A percentile compares a stretch with the other conserved stretches of the same genome.
These are phyloP conservation scores for Fusarium xyrophilum DNA, from an alignment of 2,329 filamentous ascomycete species.

Conservation along the genomic window DNA sequence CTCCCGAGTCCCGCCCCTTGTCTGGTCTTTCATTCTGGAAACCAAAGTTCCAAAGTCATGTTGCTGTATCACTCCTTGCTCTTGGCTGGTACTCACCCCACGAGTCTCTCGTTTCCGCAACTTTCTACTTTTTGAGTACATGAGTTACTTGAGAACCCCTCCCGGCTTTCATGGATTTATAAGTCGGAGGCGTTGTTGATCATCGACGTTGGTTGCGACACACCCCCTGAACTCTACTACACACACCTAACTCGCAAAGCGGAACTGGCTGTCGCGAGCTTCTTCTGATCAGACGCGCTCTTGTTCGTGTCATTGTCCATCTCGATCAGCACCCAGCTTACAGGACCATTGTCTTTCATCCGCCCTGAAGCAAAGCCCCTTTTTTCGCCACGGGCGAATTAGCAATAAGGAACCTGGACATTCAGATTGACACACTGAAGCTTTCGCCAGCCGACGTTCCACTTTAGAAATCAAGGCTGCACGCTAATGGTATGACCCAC, in stretches of 20 bases:
- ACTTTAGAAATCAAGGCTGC: conserved; percentile 20
- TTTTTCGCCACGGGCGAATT: conserved; percentile 13
- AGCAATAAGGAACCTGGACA: conserved; percentile 11
- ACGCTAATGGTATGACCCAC: conserved; percentile 28
- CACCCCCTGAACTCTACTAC: conserved; percentile 27
- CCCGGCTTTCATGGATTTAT: conserved; percentile 7
- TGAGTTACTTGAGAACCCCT: not conserved
- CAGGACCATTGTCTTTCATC: not conserved
- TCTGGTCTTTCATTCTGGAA: conserved; percentile 15
- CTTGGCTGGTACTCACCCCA: not conserved
- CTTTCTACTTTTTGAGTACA: not conserved
- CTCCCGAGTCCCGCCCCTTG: conserved; percentile 8
- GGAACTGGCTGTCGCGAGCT: conserved; percentile 17
- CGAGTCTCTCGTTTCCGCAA: not conserved
- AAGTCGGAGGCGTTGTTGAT: conserved; percentile 22
- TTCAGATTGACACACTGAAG: conserved; percentile 12
- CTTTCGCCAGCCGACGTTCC: conserved; percentile 13
- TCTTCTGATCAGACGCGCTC: conserved; percentile 26
- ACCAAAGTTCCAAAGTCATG: conserved; percentile 8
- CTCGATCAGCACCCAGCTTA: not conserved
- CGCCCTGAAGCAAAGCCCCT: conserved; percentile 7
- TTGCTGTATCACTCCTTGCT: conserved; percentile 2
- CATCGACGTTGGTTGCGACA: conserved; percentile 30
- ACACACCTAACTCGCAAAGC: conserved; percentile 18
- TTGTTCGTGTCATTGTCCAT: conserved; percentile 11